Conservation (phyloP, 2,329 filamentous ascomycete genomes). For the Chaetomiaceae sp. region DNA sequence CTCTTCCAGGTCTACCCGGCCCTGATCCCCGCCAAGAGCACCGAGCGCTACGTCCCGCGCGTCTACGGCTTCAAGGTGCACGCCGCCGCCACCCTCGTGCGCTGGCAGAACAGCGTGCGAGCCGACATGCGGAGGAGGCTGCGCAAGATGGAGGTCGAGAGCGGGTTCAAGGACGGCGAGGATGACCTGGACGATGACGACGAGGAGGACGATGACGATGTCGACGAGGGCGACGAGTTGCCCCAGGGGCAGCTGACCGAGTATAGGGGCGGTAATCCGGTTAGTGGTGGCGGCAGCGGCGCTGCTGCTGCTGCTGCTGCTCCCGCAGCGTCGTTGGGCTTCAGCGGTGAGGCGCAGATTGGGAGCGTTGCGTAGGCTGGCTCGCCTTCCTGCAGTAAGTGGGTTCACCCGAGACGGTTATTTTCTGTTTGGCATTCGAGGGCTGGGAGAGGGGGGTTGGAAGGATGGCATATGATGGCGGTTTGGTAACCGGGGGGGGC, state of each 20-base stretch:
- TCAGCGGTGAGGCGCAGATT: slow-evolving; percentile 6
- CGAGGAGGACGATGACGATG: slow-evolving; percentile 55
- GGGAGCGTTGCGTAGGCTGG: slow-evolving; percentile 10
- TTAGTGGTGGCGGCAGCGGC: no score
- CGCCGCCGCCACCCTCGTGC: slow-evolving; percentile 76
- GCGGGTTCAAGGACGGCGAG: slow-evolving; percentile 70
- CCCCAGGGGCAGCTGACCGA: slow-evolving; percentile 4
- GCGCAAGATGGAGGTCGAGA: slow-evolving; percentile 66
- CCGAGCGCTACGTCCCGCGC: slow-evolving; percentile 79
- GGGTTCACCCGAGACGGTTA: no score
- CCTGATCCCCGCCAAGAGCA: slow-evolving; percentile 79
- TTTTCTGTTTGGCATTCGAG: not conserved
- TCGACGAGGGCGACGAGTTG: slow-evolving; percentile 29
- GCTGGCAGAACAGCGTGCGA: slow-evolving; percentile 82
- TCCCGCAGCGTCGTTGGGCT: not conserved
- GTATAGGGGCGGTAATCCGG: not conserved
- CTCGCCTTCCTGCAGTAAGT: no score
- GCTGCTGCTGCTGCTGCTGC: not conserved
- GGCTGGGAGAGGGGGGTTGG: not conserved
- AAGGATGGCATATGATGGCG: not conserved
- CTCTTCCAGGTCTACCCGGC: slow-evolving; percentile 97
- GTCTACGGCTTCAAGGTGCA: slow-evolving; percentile 97
- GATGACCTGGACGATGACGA: slow-evolving; percentile 59
- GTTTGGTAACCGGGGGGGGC: not conserved
- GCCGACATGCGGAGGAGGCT: slow-evolving; percentile 79